These are phyloP conservation scores for Helianthus tuberosus DNA, from an alignment of 129 eudicot genomes.

Conservation along the genomic window DNA sequence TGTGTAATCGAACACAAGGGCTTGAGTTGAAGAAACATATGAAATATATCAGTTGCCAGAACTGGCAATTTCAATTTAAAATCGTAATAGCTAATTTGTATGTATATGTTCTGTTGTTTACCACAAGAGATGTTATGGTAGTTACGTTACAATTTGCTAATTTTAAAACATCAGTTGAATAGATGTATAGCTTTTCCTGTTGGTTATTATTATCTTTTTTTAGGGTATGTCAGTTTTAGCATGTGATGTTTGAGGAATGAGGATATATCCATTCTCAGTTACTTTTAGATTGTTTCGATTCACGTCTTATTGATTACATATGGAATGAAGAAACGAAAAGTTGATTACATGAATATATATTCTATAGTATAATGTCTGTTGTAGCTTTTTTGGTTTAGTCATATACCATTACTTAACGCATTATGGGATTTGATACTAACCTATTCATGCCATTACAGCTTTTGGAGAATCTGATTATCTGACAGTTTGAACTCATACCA, in stretches of 20 bases:
- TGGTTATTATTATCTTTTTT: not conserved
- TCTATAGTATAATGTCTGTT: not conserved
- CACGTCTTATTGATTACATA: not conserved
- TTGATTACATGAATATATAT: not conserved
- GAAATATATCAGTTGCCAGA: no score
- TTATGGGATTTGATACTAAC: conserved; percentile 20
- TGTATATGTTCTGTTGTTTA: no score
- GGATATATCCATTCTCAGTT: not conserved
- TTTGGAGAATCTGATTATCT: not conserved
- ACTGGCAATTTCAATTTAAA: no score
- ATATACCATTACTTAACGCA: not conserved
- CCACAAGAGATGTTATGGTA: no score
- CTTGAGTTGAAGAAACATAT: no score
- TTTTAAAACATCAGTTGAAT: not conserved
- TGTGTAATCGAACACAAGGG: no score
- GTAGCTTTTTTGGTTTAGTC: not conserved
- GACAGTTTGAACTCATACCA: conserved; percentile 17
- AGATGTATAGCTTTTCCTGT: not conserved
- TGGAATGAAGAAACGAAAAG: not conserved
- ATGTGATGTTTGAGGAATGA: not conserved
- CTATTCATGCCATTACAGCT: conserved; percentile 20
- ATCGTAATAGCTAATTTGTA: no score
- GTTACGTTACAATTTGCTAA: no score
- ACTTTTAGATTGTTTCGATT: not conserved
- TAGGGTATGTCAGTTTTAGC: not conserved